phyloP scores from a whole-genome alignment of 805 yeast genomes.

The Cyberlindnera lachancei region DNA sequence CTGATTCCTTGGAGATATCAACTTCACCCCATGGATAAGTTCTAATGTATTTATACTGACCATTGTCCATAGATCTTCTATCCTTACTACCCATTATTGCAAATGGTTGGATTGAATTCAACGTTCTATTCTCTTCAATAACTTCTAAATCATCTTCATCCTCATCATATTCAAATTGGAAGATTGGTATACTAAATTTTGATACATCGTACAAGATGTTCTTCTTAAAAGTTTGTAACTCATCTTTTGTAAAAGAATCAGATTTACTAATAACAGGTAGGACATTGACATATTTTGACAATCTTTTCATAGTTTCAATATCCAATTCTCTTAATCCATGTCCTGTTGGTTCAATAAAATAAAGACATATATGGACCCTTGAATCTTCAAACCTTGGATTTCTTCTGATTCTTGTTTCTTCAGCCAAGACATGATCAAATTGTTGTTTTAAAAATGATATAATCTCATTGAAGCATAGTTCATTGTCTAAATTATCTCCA shows the following conservation, averaged over 20 bases:
- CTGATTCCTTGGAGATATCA: conserved; percentile 44
- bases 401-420: conserved; percentile 80
- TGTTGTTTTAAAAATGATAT: conserved; percentile 65
- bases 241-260: conserved; percentile 60
- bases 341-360: conserved; percentile 70
- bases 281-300: conserved; percentile 67
- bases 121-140: conserved; percentile 57
- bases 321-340: conserved; percentile 75
- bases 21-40: conserved; percentile 72
- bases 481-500: conserved; percentile 65
- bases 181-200: conserved; percentile 62
- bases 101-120: conserved; percentile 67
- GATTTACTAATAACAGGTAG: conserved; percentile 66
- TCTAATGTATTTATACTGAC: conserved; percentile 49
- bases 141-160: conserved; percentile 67
- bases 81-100: conserved; percentile 63
- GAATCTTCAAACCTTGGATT: conserved; percentile 77
- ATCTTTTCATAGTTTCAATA: conserved; percentile 59
- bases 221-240: conserved; percentile 51
- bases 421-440: conserved; percentile 71
- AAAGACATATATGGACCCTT: conserved; percentile 65
- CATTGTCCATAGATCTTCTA: conserved; percentile 42
- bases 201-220: conserved; percentile 57
- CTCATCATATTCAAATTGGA: conserved; percentile 63
- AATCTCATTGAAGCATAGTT: conserved; percentile 58